Percentiles rank a stretch among this genome's conserved stretches.
These are phyloP conservation scores for Urtica urens DNA, from an alignment of 306 rosid species.

Conservation along the genomic window DNA sequence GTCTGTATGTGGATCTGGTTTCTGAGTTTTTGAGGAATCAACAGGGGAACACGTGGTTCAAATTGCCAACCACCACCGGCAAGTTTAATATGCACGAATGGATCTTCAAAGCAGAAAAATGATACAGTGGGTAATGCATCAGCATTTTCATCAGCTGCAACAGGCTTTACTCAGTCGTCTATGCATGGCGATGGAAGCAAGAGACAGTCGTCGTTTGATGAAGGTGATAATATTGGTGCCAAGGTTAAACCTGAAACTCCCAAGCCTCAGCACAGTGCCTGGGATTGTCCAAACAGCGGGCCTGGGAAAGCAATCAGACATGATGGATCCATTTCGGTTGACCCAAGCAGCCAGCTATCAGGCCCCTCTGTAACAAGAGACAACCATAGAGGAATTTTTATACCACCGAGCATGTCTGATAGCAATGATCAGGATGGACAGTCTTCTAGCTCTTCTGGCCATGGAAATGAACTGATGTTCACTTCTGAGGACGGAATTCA, in stretches of 20 bases:
- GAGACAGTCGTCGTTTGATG: constrained; percentile 31
- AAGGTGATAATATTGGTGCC: constrained; percentile 22
- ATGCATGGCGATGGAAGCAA: constrained; percentile 30
- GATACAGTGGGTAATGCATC: constrained; percentile 33
- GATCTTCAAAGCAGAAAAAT: constrained; percentile 37
- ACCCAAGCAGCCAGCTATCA: constrained; percentile 30
- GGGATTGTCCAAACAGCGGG: constrained; percentile 23
- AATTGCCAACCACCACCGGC: constrained; percentile 34
- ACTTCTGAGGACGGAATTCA: constrained; percentile 32
- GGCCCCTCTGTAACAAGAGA: constrained; percentile 26
- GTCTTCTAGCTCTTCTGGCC: constrained; percentile 26
- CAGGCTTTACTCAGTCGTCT: constrained; percentile 26
- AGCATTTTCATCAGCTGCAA: constrained; percentile 43
- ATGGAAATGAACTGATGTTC: constrained; percentile 23
- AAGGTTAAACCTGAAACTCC: constrained; percentile 29
- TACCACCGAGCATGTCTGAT: constrained; percentile 21
- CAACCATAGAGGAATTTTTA: constrained; percentile 23
- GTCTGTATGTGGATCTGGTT: neutral
- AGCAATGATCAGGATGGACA: constrained; percentile 24
- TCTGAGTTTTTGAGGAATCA: constrained; percentile 1
- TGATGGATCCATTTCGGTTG: constrained; percentile 30
- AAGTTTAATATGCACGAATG: constrained; percentile 35
- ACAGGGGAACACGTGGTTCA: constrained; percentile 61
- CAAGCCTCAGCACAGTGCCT: constrained; percentile 32
- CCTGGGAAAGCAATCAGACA: constrained; percentile 28